These are phyloP conservation scores for Lasiosphaeria hispida DNA, from an alignment of 495 filamentous ascomycete species.

Conservation along the genomic window DNA sequence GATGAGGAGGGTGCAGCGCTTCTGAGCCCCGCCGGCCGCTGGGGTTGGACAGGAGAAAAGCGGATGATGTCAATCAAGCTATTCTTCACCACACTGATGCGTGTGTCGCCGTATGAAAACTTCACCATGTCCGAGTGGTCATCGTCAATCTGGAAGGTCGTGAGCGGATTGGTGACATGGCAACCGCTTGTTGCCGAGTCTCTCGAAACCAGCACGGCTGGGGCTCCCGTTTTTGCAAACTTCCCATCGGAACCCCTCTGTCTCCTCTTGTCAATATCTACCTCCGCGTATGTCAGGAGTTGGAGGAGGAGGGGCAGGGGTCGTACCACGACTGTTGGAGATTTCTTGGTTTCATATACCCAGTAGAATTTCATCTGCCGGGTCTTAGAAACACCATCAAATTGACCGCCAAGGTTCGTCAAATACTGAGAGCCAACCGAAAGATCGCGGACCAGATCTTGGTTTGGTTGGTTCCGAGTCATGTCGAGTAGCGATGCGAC, in stretches of 20 bases:
- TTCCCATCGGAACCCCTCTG: not conserved
- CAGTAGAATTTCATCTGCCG: conserved; percentile 11
- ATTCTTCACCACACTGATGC: not conserved
- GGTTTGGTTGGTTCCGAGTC: conserved; percentile 10
- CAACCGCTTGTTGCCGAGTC: conserved; percentile 8
- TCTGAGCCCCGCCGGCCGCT: too few species aligned
- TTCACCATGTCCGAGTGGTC: conserved; percentile 17
- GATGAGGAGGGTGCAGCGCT: too few species aligned
- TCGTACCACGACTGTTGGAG: too few species aligned
- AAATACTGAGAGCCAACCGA: not conserved
- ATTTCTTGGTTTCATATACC: conserved; percentile 22
- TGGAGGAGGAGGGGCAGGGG: too few species aligned
- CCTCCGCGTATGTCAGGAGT: too few species aligned
- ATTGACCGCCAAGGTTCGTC: not conserved
- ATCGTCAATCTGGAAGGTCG: conserved; percentile 8
- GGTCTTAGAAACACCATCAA: not conserved
- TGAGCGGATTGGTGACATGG: not conserved
- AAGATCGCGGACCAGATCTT: conserved; percentile 14
- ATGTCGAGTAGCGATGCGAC: conserved; percentile 16
- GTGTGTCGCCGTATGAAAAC: not conserved
- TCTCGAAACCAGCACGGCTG: not conserved
- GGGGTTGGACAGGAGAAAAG: too few species aligned
- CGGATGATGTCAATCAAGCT: too few species aligned
- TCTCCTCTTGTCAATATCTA: too few species aligned
- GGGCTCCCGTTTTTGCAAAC: not conserved